Percentiles rank a stretch among this genome's conserved stretches.
Conservation (phyloP, 2,329 filamentous ascomycete species). For the Dryadomyces quercivorus region DNA sequence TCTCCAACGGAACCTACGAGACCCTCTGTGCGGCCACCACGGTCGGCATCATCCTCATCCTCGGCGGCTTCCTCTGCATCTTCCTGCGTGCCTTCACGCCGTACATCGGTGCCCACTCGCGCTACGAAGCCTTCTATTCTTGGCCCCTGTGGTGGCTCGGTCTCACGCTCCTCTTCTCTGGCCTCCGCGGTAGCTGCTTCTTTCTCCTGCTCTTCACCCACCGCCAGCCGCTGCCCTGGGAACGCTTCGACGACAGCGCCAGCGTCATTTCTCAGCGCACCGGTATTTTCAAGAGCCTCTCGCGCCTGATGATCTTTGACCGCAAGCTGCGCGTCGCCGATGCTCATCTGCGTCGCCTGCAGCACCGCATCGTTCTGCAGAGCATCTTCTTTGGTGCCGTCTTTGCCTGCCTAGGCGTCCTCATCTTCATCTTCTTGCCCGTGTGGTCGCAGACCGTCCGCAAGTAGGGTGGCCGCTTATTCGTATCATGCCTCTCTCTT, state of each 20-base stretch:
- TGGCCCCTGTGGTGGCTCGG: constrained; percentile 35
- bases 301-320: constrained; percentile 33
- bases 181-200: constrained; percentile 33
- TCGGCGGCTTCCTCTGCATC: constrained; percentile 26
- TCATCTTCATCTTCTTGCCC: constrained; percentile 30
- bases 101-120: constrained; percentile 23
- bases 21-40: constrained; percentile 33
- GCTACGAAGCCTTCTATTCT: constrained; percentile 28
- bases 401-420: constrained; percentile 23
- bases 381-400: constrained; percentile 25
- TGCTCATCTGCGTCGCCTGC: constrained; percentile 26
- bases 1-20: constrained; percentile 38
- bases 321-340: constrained; percentile 33
- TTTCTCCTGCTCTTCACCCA: constrained; percentile 33
- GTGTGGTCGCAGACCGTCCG: constrained; percentile 24
- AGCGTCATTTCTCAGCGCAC: constrained; percentile 13
- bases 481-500: too few relatives aligned
- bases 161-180: constrained; percentile 28
- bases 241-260: constrained; percentile 28
- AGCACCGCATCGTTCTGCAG: constrained; percentile 31
- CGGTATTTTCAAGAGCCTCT: constrained; percentile 19
- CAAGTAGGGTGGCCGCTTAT: too few relatives aligned
- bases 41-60: constrained; percentile 27
- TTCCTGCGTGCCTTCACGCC: constrained; percentile 27
- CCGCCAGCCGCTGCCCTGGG: constrained; percentile 34